Evolutionary conservation across 177 flowering plant species (phyloP).

Genomic region (Vitis hybrid): DNA sequence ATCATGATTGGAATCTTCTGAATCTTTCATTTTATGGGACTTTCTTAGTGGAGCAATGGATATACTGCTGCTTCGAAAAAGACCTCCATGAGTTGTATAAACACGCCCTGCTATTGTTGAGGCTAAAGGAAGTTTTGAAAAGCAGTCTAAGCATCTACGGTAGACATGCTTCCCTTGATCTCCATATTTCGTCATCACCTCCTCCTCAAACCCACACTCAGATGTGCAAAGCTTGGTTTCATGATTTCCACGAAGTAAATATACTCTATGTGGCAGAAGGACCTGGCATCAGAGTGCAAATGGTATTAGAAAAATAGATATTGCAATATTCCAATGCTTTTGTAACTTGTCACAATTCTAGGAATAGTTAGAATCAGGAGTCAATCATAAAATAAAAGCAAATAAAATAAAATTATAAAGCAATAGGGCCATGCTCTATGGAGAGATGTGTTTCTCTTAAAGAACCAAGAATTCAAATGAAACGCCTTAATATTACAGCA

Average conservation of each 20-base stretch:
- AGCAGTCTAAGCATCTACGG: conserved; percentile 19
- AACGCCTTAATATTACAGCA: too few relatives aligned
- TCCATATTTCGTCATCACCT: conserved; percentile 24
- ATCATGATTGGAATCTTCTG: too few relatives aligned
- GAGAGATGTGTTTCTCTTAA: too few relatives aligned
- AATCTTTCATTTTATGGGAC: conserved; percentile 6
- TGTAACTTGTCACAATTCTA: too few relatives aligned
- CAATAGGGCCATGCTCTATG: too few relatives aligned
- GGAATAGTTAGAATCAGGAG: too few relatives aligned
- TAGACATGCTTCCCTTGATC: conserved; percentile 18
- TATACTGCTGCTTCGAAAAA: conserved; percentile 18
- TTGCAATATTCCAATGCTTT: too few relatives aligned
- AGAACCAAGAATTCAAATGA: too few relatives aligned
- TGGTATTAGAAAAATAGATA: too few relatives aligned
- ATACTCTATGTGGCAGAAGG: conserved; percentile 27
- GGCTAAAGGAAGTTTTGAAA: conserved; percentile 29
- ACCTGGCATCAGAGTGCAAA: conserved; percentile 10
- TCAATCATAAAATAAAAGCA: not conserved
- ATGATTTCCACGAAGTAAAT: conserved; percentile 32
- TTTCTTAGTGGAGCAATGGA: not conserved
- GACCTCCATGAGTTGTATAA: conserved; percentile 32
- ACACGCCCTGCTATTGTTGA: conserved; percentile 20
- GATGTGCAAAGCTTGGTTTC: conserved; percentile 23
- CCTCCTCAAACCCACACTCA: conserved; percentile 20
- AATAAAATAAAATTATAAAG: not conserved